Base-by-base conservation (phyloP, 108 stramenopile genomes). In the Skeletonema potamos region DNA sequence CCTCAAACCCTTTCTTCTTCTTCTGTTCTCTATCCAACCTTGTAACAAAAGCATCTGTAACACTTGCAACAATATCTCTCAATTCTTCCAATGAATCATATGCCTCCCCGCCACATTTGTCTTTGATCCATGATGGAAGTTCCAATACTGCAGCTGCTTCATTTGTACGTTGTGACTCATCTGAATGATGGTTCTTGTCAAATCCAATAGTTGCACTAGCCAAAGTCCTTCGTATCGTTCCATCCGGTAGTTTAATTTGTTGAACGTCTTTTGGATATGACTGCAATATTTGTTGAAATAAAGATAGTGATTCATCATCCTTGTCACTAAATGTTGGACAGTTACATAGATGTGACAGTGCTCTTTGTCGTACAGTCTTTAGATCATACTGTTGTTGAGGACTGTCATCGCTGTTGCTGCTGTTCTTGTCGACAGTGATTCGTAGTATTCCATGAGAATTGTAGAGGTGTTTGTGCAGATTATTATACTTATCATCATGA, bases 61-160 rank as follows among this genome's bases (percentile, higher is more conserved):
- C 87, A 6, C 46, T 6, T 3, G 92, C 75, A 2, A 90, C 83
- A 7, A 65, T 63, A 81, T 92, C 92, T 9, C 92, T 70, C 33
- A 89, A 54, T 4, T 72, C 66, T 41, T 92, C 92, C 80, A 92
- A 76, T 8, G 85, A 56, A 28, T 76, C 56, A n/a, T 75, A 68
- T 8, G 76, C 77, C 10, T 81, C 77, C 29, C 27, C 9, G 9
- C 87, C 89, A 70, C 88, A 90, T 7, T 36, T 9, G 6, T 70
- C 64, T 66, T 72, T 58, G 44, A 87, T 10, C 68, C 68, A 78
- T 1, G 58, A 51, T 15, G 77, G 77, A 5, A 78, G 70, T 51
- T 64, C 68, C 39, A 78, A 51, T 30, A 64, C 26, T 18, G 60
- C 30, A 43, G 51, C 43, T 8, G 29, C 54, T 27, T 27, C 22